A percentile compares a stretch with the other conserved stretches of the same genome.
Conservation (phyloP, 164 flowering plant species). For the Stephania japonica region DNA sequence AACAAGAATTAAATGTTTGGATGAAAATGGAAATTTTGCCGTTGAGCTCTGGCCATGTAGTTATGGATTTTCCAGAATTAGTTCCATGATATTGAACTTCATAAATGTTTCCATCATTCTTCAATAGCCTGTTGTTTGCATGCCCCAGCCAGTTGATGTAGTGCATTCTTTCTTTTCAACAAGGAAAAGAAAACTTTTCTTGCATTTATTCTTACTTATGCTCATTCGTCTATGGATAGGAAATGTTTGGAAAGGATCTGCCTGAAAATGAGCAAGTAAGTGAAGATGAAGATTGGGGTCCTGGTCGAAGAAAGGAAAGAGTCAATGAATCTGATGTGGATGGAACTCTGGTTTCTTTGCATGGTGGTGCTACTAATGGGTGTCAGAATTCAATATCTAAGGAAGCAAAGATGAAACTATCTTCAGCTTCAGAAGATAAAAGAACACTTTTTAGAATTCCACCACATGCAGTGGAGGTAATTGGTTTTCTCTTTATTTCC, state of each 20-base stretch:
- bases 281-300: constrained; percentile 99
- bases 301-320: constrained; percentile 50
- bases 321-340: constrained; percentile 68
- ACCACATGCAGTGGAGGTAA: constrained; percentile 69
- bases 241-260: constrained; percentile 89
- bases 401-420: constrained; percentile 23
- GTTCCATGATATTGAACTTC: background rate
- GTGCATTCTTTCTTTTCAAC: background rate
- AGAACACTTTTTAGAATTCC: constrained; percentile 63
- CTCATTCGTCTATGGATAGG: constrained; percentile 33
- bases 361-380: constrained; percentile 37
- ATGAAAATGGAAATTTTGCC: background rate
- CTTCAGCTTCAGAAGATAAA: constrained; percentile 24
- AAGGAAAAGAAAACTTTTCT: too few relatives aligned
- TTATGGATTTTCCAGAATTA: background rate
- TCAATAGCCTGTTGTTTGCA: background rate
- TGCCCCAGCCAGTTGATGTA: background rate
- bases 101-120: background rate
- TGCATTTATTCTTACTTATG: background rate
- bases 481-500: background rate
- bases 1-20: background rate
- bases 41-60: background rate
- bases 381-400: constrained; percentile 14
- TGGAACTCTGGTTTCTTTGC: constrained; percentile 44
- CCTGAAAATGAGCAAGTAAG: constrained; percentile 50